Base-by-base conservation (phyloP, 1,284 basidiomycete genomes). In the Malassezia globosa region DNA sequence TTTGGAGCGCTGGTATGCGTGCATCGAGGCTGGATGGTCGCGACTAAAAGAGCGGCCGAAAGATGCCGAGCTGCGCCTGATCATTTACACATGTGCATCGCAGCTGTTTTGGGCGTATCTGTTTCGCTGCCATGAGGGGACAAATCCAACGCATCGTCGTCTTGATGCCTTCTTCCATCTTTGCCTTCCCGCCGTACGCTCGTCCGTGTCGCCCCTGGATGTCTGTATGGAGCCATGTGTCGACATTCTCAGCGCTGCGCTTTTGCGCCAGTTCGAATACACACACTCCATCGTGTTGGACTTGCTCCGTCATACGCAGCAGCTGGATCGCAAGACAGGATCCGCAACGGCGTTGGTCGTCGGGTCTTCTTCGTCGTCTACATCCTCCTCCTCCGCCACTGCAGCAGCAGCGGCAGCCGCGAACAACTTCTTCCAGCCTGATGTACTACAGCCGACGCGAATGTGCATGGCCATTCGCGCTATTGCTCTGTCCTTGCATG, bases 81-180 rank as follows among this genome's bases (percentile, higher is more conserved):
- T 81, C 4, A 79, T 87, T 10, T 77, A 94, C 73, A 88, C 90
- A 59, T 84, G 85, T 3, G 81, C 86, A 48, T 73, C 88, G 51
- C 82, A 88, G 4, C 72, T 95, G 25, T 74, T 92, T 22, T 95
- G 90, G 90, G 86, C 88, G 0, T 96, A 95, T 72, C 77, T 95
- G 19, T 90, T 88, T 66, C 83, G 90, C 16, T 92, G 88, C 65
- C 82, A 83, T 55, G 90, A 95, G 69, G 79, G 84, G 13, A 76
- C 79, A 4, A 84, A 87, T 0, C 83, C 84, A 1, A 82, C 82
- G 4, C 80, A 82, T 6, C 76, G 81, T 37, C 86, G 85, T 61
- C 74, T 96, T 27, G 89, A 95, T 56, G 74, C 74, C 0, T 69
- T 92, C 34, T 72, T 92, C 51, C 84, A 82, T 52, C 76, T 82